Base-by-base conservation (phyloP, 495 filamentous ascomycete genomes). In the Penicillium canescens region DNA sequence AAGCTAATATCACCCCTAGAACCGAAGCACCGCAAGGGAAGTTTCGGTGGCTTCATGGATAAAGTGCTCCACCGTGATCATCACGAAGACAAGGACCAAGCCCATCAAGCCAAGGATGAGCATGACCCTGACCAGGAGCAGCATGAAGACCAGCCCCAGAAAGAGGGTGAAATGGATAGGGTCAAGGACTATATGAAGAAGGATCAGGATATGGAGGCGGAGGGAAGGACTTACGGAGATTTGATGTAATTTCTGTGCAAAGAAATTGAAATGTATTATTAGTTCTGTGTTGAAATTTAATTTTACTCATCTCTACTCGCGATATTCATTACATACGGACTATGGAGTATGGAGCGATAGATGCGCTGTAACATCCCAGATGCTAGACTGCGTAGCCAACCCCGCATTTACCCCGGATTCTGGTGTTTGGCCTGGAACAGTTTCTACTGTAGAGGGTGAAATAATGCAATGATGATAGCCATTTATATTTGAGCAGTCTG, bases 101-200 rank as follows among this genome's bases (percentile, higher is more conserved):
- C 18, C 4, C 11, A 18, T 12, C 20, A 41, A 26, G 21, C 39
- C 16, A 46, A 44, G 37, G 42, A 46, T 33, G 18, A 21, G 14
- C 33, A 47, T 26, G 45, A 47, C 2, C 34, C 34, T 47, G 11
- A 26, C 1, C 42, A 54, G 16, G 51, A 34, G 16, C 16, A 40
- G n/a, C 45, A 34, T 18, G 45, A 35, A 33, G 23, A 34, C 12
- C 20, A 47, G 2, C 34, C 44, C n/a, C 40, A 54, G 35, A 41
- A 47, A 5, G 43, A 54, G 24, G 33, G 21, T 16, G 42, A 45
- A 12, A 35, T 41, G 37, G 24, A 50, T 37, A 41, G 41, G 42
- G 18, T 54, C 23, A 46, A 54, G 14, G 42, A 54, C 13, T 34
- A 46, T 23, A 34, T 40, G 3, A 38, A 47, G 36, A 40, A 54